phyloP scores from a whole-genome alignment of 257 asterid species.

The Primulina huaijiensis region DNA sequence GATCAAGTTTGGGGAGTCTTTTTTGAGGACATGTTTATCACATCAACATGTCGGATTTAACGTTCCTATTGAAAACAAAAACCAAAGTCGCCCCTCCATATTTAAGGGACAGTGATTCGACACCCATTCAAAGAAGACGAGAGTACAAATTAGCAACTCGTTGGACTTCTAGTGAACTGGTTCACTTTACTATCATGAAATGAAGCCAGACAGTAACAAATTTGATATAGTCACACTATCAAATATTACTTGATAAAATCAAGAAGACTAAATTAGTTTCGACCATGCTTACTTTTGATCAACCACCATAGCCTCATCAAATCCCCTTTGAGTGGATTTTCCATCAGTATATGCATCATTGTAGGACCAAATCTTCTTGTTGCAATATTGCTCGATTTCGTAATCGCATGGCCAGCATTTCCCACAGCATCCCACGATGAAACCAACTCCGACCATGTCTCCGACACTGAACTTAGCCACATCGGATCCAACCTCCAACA shows the following conservation, averaged over 20 bases:
- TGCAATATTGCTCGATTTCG: slow-evolving; percentile 88
- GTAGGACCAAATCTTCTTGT: slow-evolving; percentile 89
- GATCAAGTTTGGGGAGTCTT: too few relatives aligned
- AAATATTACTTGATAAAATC: background rate
- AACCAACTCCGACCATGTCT: slow-evolving; percentile 79
- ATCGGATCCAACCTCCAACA: slow-evolving; percentile 71
- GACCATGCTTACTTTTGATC: slow-evolving; percentile 64
- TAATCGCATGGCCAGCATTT: slow-evolving; percentile 61
- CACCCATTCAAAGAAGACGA: too few relatives aligned
- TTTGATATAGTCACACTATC: too few relatives aligned
- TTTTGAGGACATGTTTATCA: too few relatives aligned
- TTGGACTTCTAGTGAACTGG: too few relatives aligned
- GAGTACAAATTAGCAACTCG: too few relatives aligned
- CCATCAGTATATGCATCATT: slow-evolving; percentile 91
- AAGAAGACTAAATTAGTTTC: background rate
- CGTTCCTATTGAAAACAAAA: too few relatives aligned
- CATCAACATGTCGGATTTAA: too few relatives aligned
- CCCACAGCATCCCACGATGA: slow-evolving; percentile 72
- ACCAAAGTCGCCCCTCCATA: too few relatives aligned
- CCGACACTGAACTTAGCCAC: slow-evolving; percentile 71
- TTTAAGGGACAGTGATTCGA: too few relatives aligned
- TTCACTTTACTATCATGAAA: too few relatives aligned
- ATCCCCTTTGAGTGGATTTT: slow-evolving; percentile 87
- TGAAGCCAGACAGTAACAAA: too few relatives aligned
- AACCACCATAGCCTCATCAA: slow-evolving; percentile 73